phyloP scores from a whole-genome alignment of 192 early-diverging fungal species.

The Chytriomyces confervae region DNA sequence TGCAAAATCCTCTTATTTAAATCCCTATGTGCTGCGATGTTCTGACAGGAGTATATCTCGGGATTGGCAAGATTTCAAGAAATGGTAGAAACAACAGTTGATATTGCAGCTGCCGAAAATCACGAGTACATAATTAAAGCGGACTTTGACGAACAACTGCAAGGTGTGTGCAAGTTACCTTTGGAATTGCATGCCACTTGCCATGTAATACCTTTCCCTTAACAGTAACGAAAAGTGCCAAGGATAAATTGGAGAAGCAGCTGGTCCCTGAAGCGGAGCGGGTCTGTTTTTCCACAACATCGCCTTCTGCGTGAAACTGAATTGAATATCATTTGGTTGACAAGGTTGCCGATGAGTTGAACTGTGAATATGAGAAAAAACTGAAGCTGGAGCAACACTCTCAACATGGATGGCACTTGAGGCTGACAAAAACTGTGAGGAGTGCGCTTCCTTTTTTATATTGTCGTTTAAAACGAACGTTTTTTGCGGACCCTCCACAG shows the following conservation, averaged over 20 bases:
- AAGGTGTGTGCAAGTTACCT: conserved; percentile 51
- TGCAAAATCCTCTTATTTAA: background rate
- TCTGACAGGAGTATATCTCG: conserved; percentile 48
- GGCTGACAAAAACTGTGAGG: conserved; percentile 72
- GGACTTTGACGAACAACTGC: conserved; percentile 76
- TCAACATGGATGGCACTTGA: conserved; percentile 83
- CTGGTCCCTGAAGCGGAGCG: conserved; percentile 67
- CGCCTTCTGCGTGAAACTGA: conserved; percentile 2
- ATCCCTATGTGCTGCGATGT: background rate
- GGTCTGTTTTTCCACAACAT: conserved; percentile 43
- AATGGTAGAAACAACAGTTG: conserved; percentile 90
- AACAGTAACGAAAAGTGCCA: conserved; percentile 20
- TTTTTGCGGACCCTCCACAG: conserved; percentile 28
- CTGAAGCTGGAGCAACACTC: conserved; percentile 88
- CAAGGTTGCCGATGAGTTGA: conserved; percentile 68
- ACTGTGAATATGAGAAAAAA: conserved; percentile 82
- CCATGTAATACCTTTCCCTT: background rate
- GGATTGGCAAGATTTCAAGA: conserved; percentile 74
- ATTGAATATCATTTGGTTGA: background rate
- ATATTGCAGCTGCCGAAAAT: conserved; percentile 78
- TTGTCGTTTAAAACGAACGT: conserved; percentile 1
- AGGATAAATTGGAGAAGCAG: conserved; percentile 51
- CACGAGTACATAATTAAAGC: conserved; percentile 90
- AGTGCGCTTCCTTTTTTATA: background rate
- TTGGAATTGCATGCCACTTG: conserved; percentile 24